These are phyloP conservation scores for Adansonia digitata DNA, from an alignment of 345 rosid genomes.

Conservation along the genomic window DNA sequence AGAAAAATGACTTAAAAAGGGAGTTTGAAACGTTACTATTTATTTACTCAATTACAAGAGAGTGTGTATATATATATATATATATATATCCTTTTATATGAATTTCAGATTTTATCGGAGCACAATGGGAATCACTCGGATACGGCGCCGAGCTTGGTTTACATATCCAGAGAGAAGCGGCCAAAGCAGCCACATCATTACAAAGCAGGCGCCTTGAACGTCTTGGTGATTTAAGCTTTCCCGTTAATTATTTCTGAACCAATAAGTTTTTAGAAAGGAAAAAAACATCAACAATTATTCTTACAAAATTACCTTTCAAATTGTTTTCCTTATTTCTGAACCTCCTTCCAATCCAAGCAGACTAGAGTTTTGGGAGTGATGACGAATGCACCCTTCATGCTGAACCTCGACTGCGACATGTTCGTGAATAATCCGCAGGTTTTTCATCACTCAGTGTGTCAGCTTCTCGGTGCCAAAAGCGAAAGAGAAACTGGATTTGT, in stretches of 20 bases:
- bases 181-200: constrained; percentile 47
- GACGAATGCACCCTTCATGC: constrained; percentile 69
- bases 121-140: too few species aligned
- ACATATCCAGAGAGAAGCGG: constrained; percentile 60
- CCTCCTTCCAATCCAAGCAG: too few species aligned
- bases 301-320: too few species aligned
- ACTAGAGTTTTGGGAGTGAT: constrained; percentile 60
- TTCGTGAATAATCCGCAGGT: constrained; percentile 47
- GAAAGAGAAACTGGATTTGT: constrained; percentile 38
- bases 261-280: too few species aligned
- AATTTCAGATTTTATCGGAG: too few species aligned
- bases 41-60: not conserved
- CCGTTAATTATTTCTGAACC: too few species aligned
- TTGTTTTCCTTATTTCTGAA: too few species aligned
- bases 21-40: too few species aligned
- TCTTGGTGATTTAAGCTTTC: constrained; percentile 30
- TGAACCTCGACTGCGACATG: constrained; percentile 80
- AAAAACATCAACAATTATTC: too few species aligned
- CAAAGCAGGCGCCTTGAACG: constrained; percentile 83
- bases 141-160: constrained; percentile 56
- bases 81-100: constrained; percentile 16
- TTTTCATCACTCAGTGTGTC: constrained; percentile 46
- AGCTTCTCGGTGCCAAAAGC: constrained; percentile 23
- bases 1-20: too few species aligned
- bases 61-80: too few species aligned